Base-by-base conservation (phyloP, 2,329 filamentous ascomycete genomes). In the Penicillium vulpinum region DNA sequence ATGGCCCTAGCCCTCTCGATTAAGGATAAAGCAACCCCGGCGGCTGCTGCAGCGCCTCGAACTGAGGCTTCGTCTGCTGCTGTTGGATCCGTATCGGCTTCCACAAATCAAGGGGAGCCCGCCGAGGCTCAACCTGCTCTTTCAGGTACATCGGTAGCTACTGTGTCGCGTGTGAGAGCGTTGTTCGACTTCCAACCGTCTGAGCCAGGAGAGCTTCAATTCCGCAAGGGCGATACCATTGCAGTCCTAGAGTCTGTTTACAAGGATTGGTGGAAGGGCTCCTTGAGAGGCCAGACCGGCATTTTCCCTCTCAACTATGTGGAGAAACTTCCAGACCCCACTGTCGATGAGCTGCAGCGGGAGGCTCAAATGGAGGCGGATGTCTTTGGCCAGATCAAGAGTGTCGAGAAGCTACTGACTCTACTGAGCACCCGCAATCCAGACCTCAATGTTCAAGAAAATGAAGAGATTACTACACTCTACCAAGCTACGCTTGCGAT, bases 231-330 rank as follows among this genome's bases (percentile, higher is more conserved):
- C 28, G 94, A 99, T 72, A 89, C 97, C 39, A 99, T 99, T 73
- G 93, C 94, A 1, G 94, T 99, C 16, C 82, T 99, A 39, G 94
- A 97, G 76, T 97, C 92, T 1, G 94, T 97, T 2, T 99, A 95
- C 79, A 99, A 97, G 76, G 94, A 99, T 75, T 99, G 94, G 94
- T 99, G 94, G 94, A 93, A 96, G 67, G 94, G 94, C 1, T 96
- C 92, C 40, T 80, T 99, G 57, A 87, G 92, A 71, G 94, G 94
- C 21, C 91, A 97, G 75, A 97, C 92, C 7, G 94, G 94, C 66
- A 99, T 99, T 63, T 99, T 99, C 76, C 94, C 94, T 7, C 83
- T 99, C 63, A 99, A 99, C 78, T 99, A 99, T 70, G 94, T 99
- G 16, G 94, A 99, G 78, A 99, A 99, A 76, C 81, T 99, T 62